phyloP scores from a whole-genome alignment of 345 rosid species.

The Cardamine resedifolia region DNA sequence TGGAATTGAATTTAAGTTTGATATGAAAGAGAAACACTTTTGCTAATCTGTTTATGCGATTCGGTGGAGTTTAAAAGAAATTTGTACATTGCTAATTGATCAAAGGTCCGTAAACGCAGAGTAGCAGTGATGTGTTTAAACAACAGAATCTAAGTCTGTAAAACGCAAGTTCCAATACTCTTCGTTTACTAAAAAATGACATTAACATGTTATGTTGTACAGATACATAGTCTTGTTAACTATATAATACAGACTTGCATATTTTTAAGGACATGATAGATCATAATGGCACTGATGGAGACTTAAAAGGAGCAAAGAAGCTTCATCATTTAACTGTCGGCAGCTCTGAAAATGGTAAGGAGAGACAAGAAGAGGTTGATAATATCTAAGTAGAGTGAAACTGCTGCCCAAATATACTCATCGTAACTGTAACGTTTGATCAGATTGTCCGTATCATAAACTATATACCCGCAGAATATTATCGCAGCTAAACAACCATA shows the following conservation, averaged over 20 bases:
- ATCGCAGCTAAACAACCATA: constrained; percentile 73
- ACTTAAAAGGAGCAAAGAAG: not conserved
- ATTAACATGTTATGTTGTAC: not conserved
- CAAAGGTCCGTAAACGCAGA: not conserved
- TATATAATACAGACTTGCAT: not conserved
- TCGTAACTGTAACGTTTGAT: constrained; percentile 78
- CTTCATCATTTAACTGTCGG: constrained; percentile 37
- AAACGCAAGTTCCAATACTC: not conserved
- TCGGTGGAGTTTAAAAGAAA: no score
- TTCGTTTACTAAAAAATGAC: not conserved
- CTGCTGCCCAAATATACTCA: constrained; percentile 89
- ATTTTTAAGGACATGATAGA: not conserved
- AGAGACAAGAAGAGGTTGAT: constrained; percentile 75
- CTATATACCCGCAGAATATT: constrained; percentile 78
- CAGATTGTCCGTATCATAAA: constrained; percentile 85
- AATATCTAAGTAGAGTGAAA: constrained; percentile 71
- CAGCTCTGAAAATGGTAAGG: constrained; percentile 73
- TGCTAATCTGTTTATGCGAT: not conserved
- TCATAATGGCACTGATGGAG: not conserved
- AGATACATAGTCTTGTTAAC: not conserved
- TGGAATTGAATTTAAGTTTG: constrained; percentile 7
- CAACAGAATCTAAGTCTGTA: not conserved
- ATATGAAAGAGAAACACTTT: constrained; percentile 8
- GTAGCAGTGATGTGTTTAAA: not conserved
- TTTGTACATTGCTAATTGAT: not conserved